These are phyloP conservation scores for Neonectria neomacrospora DNA, from an alignment of 2,329 filamentous ascomycete species.

Conservation along the genomic window DNA sequence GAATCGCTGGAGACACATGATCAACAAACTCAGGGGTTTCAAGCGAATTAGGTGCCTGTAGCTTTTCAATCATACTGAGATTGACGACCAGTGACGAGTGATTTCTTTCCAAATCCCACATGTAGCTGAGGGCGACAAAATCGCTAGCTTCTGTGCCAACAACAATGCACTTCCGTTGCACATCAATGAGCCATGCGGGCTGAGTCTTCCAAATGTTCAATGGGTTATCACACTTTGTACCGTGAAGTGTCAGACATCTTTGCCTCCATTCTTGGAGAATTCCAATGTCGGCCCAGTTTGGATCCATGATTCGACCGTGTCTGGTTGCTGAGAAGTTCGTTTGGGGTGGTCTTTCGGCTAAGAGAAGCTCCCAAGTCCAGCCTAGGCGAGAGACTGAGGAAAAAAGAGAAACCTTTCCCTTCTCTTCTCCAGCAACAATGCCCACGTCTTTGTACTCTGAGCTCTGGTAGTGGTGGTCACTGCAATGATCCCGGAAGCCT, in stretches of 20 bases:
- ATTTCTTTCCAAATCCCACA: background rate
- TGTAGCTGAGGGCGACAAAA: conserved; percentile 22
- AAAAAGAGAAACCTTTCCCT: background rate
- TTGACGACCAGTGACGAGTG: background rate
- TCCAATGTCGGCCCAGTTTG: conserved; percentile 15
- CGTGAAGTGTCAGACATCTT: background rate
- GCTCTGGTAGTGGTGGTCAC: background rate
- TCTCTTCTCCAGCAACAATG: background rate
- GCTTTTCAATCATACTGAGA: background rate
- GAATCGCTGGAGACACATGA: background rate
- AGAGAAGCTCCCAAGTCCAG: background rate
- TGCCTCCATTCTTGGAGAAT: conserved; percentile 15
- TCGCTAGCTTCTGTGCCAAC: background rate
- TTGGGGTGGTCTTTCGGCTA: background rate
- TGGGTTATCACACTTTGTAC: conserved; percentile 10
- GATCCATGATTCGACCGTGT: conserved; percentile 12
- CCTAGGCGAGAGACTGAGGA: background rate
- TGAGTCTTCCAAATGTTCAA: conserved; percentile 6
- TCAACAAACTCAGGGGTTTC: background rate
- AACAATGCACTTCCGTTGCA: conserved; percentile 3
- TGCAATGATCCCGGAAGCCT: conserved; percentile 1
- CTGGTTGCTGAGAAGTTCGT: conserved; percentile 2
- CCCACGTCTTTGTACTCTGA: conserved; percentile 5
- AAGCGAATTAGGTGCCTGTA: background rate
- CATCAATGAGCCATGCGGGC: conserved; percentile 23